A percentile compares a stretch with the other conserved stretches of the same genome.
Evolutionary conservation across 1,284 basidiomycete species (phyloP).

Genomic region (Caloboletus inedulis): DNA sequence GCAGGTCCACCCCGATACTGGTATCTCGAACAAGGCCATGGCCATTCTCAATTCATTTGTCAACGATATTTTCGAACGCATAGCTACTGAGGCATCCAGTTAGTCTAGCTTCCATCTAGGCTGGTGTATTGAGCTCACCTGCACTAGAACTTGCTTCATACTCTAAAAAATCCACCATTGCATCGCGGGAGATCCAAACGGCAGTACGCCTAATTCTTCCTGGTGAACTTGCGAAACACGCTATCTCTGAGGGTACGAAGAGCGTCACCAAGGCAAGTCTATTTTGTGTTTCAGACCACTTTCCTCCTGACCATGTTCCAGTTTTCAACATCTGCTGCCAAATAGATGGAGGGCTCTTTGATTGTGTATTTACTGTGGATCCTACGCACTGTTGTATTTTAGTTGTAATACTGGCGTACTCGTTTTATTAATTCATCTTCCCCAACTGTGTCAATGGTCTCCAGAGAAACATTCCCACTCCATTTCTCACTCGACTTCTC

Average conservation of each 20-base stretch:
- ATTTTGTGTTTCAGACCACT: constrained; percentile 9
- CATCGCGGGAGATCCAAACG: constrained; percentile 80
- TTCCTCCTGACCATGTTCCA: constrained; percentile 8
- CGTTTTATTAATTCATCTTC: constrained; percentile 29
- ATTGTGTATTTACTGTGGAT: constrained; percentile 13
- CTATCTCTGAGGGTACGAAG: constrained; percentile 79
- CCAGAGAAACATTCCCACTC: constrained; percentile 28
- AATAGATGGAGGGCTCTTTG: constrained; percentile 23
- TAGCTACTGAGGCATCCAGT: constrained; percentile 75
- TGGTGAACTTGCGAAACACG: constrained; percentile 63
- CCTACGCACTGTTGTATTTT: constrained; percentile 29
- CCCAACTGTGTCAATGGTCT: constrained; percentile 6
- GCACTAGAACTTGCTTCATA: constrained; percentile 66
- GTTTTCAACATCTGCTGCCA: constrained; percentile 45
- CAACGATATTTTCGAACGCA: constrained; percentile 74
- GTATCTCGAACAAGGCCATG: constrained; percentile 83
- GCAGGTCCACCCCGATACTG: constrained; percentile 78
- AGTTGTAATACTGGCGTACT: constrained; percentile 32
- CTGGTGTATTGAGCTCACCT: background rate
- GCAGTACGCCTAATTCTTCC: constrained; percentile 77
- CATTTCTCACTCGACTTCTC: constrained; percentile 33
- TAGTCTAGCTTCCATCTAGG: background rate
- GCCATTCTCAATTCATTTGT: constrained; percentile 75
- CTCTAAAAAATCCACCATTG: constrained; percentile 81
- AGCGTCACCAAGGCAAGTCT: constrained; percentile 39